Evolutionary conservation across 371 early-diverging fungal species (phyloP).

Genomic region (Cokeromyces recurvatus): DNA sequence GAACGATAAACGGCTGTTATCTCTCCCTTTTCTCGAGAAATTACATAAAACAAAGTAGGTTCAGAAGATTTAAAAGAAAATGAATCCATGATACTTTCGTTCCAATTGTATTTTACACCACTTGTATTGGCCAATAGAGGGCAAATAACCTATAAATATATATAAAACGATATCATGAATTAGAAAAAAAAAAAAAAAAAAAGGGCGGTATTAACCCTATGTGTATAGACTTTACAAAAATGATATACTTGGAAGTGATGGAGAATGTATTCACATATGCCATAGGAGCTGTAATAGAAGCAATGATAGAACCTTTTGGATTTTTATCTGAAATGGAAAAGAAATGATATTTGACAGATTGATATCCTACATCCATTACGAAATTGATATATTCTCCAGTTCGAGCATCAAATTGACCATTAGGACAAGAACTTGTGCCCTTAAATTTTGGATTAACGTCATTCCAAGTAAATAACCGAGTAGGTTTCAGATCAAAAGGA

Average conservation of each 20-base stretch:
- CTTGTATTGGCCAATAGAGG: conserved; percentile 51
- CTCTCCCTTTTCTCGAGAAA: conserved; percentile 59
- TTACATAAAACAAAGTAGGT: conserved; percentile 61
- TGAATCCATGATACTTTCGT: conserved; percentile 63
- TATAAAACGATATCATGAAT: neutral
- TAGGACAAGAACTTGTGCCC: conserved; percentile 68
- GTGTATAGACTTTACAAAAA: conserved; percentile 44
- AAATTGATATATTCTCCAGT: conserved; percentile 73
- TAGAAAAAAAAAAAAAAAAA: neutral
- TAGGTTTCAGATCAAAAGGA: conserved; percentile 65
- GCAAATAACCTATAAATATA: conserved; percentile 37
- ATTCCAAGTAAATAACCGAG: conserved; percentile 56
- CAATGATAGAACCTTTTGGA: conserved; percentile 60
- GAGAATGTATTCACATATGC: conserved; percentile 70
- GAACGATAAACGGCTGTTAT: conserved; percentile 62
- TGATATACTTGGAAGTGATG: conserved; percentile 63
- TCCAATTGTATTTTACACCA: conserved; percentile 63
- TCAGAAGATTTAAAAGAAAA: conserved; percentile 51
- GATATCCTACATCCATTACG: conserved; percentile 64
- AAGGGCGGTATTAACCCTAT: no score
- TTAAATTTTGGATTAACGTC: conserved; percentile 67
- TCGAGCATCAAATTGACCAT: conserved; percentile 59
- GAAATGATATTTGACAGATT: conserved; percentile 59
- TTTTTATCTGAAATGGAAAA: conserved; percentile 56
- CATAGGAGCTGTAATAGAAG: conserved; percentile 58